Evolutionary conservation across 768 basidiomycete species (phyloP).

Genomic region (Lactarius hatsudake): DNA sequence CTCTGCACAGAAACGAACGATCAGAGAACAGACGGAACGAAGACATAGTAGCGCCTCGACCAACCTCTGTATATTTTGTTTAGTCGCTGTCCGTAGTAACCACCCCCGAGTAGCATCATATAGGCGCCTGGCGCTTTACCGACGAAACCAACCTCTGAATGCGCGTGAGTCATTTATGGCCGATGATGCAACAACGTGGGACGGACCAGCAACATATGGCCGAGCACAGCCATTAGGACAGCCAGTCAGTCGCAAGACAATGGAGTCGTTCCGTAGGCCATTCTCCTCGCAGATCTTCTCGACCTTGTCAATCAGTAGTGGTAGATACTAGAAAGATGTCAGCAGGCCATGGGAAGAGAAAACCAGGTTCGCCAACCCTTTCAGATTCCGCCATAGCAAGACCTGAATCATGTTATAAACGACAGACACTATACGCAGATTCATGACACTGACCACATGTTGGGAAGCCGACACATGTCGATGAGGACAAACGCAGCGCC

Average conservation of each 20-base stretch:
- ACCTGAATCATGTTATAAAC: conserved; percentile 36
- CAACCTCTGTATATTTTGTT: conserved; percentile 93
- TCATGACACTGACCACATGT: conserved; percentile 62
- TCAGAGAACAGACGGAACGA: not conserved
- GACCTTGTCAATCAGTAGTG: conserved; percentile 89
- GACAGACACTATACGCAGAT: not conserved
- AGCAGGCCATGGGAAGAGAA: conserved; percentile 7
- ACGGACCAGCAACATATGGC: conserved; percentile 82
- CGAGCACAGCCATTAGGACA: conserved; percentile 93
- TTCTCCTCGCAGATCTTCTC: conserved; percentile 93
- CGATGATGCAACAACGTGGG: not conserved
- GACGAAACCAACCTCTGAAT: conserved; percentile 87
- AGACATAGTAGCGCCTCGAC: conserved; percentile 16
- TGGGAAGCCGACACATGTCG: conserved; percentile 96
- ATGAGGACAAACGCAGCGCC: conserved; percentile 81
- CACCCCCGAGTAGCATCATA: conserved; percentile 93
- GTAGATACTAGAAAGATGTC: conserved; percentile 64
- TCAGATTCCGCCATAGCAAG: conserved; percentile 81
- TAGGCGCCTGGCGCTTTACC: conserved; percentile 95
- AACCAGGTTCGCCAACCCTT: conserved; percentile 42
- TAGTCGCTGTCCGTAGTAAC: conserved; percentile 89
- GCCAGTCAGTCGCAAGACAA: conserved; percentile 99
- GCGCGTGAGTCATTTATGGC: not conserved
- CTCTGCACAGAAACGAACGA: conserved; percentile 44
- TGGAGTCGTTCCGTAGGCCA: conserved; percentile 89